Evolutionary conservation across 192 early-diverging fungal species (phyloP), one percentile per base, ranked within the genome.

Genomic region (Endogone sp.): DNA sequence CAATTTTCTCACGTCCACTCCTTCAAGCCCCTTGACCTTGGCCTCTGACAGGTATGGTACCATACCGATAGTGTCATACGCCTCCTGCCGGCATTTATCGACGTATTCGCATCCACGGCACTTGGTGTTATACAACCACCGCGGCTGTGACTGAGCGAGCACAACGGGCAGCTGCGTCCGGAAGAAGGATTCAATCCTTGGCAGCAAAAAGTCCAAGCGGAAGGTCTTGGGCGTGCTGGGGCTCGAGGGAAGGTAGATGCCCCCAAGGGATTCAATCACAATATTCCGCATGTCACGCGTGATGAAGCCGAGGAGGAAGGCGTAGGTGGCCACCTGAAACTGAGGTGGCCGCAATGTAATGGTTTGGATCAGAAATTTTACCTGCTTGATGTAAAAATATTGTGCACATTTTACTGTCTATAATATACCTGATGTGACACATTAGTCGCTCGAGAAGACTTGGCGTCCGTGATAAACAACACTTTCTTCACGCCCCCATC

Each of bases 241-340:
- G 2, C 60, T 60, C 13, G 29, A 23, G 11, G 73, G 63, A 21
- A 75, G 29, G 61, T 37, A 75, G 56, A 75, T 63, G 26, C 73
- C 68, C 25, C 73, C 73, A 1, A 57, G 32, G 26, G 22, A 21
- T n/a, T 70, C 62, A 11, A 75, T 32, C 24, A 29, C 29, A 29
- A 75, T 4, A 22, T 28, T 56, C 32, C 68, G 67, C 2, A 75
- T 70, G n/a, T 66, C 32, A 16, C 29, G 29, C 26, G 60, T 27
- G 22, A 70, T 56, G 29, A 65, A 64, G 2, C 65, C 61, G 4
- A 75, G 23, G 24, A 75, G 59, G 10, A 59, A 70, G 3, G 68
- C 62, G 60, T 75, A 75, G 4, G 68, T 56, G 23, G 73, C 68
- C 23, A 75, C 73, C 69, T 75, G 73, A 20, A 75, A 70, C 73